These are phyloP conservation scores for Eucalyptus viminalis DNA, from an alignment of 345 rosid species.

Conservation along the genomic window DNA sequence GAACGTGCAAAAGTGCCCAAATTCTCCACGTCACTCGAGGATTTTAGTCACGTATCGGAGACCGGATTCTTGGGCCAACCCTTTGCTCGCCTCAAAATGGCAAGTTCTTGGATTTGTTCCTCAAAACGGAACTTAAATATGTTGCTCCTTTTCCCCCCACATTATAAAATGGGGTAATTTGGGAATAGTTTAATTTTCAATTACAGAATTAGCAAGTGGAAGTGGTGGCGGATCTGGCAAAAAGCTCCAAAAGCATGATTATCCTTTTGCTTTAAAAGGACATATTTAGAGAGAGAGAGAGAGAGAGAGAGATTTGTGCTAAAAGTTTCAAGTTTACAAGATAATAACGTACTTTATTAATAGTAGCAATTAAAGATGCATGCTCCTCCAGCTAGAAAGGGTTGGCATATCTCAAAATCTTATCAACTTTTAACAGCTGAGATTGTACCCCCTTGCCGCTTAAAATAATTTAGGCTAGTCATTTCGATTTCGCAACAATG, in stretches of 20 bases:
- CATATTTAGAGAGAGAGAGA: background rate
- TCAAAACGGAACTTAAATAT: slow-evolving; percentile 2
- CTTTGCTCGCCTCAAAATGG: background rate
- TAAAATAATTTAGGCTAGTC: background rate
- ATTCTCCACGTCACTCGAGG: background rate
- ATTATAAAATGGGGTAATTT: background rate
- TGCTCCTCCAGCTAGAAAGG: background rate
- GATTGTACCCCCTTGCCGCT: background rate
- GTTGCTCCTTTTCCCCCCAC: background rate
- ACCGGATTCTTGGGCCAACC: background rate
- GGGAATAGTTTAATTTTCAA: background rate
- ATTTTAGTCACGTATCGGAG: background rate
- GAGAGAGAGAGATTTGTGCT: background rate
- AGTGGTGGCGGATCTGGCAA: background rate
- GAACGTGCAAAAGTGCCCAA: background rate
- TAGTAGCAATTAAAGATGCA: background rate
- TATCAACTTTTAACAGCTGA: background rate
- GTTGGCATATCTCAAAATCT: background rate
- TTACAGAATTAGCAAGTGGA: slow-evolving; percentile 14
- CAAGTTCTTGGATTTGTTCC: slow-evolving; percentile 2
- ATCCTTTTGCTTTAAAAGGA: background rate
- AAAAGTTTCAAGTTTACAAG: background rate
- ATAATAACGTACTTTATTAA: background rate
- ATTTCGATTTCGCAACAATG: background rate
- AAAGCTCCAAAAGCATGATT: slow-evolving; percentile 1